These are phyloP conservation scores for Glutinoglossum americanum DNA, from an alignment of 495 filamentous ascomycete species.

Conservation along the genomic window DNA sequence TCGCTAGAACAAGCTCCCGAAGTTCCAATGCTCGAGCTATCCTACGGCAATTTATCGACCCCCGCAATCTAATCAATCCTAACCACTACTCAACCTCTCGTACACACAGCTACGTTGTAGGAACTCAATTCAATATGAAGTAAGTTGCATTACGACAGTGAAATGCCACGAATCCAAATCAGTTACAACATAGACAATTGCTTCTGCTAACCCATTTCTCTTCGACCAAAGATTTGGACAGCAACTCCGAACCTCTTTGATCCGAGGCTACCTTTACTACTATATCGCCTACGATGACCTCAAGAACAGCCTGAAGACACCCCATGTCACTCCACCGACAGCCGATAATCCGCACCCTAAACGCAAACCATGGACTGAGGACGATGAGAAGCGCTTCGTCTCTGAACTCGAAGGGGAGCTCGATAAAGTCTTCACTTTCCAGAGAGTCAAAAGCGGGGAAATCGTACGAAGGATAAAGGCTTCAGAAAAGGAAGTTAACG, in stretches of 20 bases:
- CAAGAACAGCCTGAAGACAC: slow-evolving; percentile 64
- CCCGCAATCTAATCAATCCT: neutral
- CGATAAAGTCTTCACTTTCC: slow-evolving; percentile 91
- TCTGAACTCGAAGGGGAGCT: slow-evolving; percentile 69
- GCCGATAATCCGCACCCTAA: slow-evolving; percentile 31
- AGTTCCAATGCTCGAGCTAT: too few relatives aligned
- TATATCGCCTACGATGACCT: slow-evolving; percentile 95
- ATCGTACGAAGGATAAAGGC: slow-evolving; percentile 73
- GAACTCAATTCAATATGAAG: slow-evolving; percentile 1
- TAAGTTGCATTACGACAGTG: neutral
- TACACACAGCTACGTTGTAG: neutral
- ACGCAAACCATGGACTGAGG: slow-evolving; percentile 62
- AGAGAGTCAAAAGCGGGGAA: slow-evolving; percentile 85
- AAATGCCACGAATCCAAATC: neutral
- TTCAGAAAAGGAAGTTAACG: slow-evolving; percentile 70
- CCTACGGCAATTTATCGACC: neutral
- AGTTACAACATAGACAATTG: neutral
- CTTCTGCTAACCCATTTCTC: neutral
- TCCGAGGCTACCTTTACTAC: slow-evolving; percentile 88
- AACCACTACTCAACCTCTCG: neutral
- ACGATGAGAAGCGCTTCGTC: slow-evolving; percentile 81
- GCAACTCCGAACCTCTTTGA: slow-evolving; percentile 78
- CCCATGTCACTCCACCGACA: slow-evolving; percentile 33
- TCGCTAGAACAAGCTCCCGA: too few relatives aligned
- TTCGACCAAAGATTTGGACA: slow-evolving; percentile 60